phyloP scores from a whole-genome alignment of 2,329 filamentous ascomycete genomes.

The Rutstroemia sp. region DNA sequence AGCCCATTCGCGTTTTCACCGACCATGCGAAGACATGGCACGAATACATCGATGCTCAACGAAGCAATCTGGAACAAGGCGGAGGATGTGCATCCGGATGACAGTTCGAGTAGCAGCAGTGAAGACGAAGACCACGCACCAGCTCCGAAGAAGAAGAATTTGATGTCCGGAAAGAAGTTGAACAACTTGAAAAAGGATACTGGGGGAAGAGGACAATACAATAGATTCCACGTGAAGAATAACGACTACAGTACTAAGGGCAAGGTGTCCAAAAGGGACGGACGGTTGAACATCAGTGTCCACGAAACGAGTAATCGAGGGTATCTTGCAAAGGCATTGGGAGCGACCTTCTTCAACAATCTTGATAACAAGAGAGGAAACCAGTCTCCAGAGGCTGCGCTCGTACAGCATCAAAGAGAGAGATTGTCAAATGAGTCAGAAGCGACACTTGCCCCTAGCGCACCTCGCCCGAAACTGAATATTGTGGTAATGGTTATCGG shows the following conservation, averaged over 20 bases:
- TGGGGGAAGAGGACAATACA: slow-evolving; percentile 30
- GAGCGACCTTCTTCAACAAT: slow-evolving; percentile 53
- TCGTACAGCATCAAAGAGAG: slow-evolving; percentile 12
- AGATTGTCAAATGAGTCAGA: slow-evolving; percentile 25
- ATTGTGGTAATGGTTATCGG: slow-evolving; percentile 83
- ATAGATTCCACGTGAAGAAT: slow-evolving; percentile 54
- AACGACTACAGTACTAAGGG: slow-evolving; percentile 58
- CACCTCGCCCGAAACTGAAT: slow-evolving; percentile 43
- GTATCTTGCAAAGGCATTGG: slow-evolving; percentile 67
- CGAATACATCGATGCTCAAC: slow-evolving; percentile 21
- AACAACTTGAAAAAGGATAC: neutral
- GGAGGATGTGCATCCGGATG: slow-evolving; percentile 6
- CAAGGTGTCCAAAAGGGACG: slow-evolving; percentile 59
- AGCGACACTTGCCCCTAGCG: slow-evolving; percentile 9
- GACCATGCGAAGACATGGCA: slow-evolving; percentile 15
- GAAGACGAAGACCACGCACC: slow-evolving; percentile 14
- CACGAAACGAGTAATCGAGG: slow-evolving; percentile 63
- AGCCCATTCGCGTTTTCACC: slow-evolving; percentile 14
- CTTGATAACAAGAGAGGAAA: slow-evolving; percentile 26
- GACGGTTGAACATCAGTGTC: slow-evolving; percentile 63
- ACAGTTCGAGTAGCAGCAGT: slow-evolving; percentile 15
- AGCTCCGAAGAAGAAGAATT: slow-evolving; percentile 2
- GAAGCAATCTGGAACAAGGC: slow-evolving; percentile 20
- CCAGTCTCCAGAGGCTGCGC: slow-evolving; percentile 9
- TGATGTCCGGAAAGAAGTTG: neutral